Conservation (phyloP, 164 flowering plant species). For the Liquidambar formosana region DNA sequence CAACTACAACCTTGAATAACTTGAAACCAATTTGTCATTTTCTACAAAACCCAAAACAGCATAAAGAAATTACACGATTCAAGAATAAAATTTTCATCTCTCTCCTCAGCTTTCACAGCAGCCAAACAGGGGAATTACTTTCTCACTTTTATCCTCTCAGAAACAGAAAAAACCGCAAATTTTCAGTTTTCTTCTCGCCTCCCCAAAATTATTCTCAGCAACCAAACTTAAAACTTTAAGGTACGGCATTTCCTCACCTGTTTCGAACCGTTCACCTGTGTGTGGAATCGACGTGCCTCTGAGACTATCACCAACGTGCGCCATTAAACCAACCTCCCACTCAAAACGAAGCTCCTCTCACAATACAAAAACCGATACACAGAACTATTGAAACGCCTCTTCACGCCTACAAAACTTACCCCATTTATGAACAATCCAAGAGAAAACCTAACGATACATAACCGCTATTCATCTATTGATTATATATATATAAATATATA, state of each 20-base stretch:
- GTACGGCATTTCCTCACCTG: constrained; percentile 5
- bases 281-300: constrained; percentile 14
- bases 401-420: constrained; percentile 7
- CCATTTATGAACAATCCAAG: constrained; percentile 24
- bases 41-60: no score
- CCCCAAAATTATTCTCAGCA: neutral
- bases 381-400: neutral
- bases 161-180: neutral
- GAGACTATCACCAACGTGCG: constrained; percentile 16
- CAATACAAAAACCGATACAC: neutral
- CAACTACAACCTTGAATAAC: neutral
- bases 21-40: neutral
- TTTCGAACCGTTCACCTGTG: constrained; percentile 7
- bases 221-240: constrained; percentile 2
- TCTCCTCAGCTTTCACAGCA: no score
- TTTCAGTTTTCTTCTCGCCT: neutral
- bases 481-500: neutral
- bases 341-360: neutral
- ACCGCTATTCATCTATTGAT: neutral
- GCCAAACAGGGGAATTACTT: no score
- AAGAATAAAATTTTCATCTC: no score
- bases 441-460: neutral
- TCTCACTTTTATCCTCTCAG: neutral
- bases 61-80: no score
- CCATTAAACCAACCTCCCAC: constrained; percentile 19